Evolutionary conservation across 768 basidiomycete species (phyloP).

Genomic region (Hericium rajendrae): DNA sequence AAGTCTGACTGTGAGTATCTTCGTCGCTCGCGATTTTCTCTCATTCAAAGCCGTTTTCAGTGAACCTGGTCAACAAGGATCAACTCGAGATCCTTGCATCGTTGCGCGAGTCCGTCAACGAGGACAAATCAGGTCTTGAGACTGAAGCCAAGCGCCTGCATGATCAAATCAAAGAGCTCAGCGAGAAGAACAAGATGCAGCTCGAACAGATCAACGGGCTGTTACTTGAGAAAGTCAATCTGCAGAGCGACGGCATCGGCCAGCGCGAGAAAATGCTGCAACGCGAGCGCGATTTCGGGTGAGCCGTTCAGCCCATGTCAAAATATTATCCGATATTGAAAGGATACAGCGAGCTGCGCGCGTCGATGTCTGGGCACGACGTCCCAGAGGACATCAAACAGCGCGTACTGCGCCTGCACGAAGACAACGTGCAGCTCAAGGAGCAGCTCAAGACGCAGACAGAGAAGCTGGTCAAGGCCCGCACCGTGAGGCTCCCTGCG

Average conservation of each 20-base stretch:
- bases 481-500: conserved; percentile 36
- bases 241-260: conserved; percentile 86
- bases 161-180: conserved; percentile 58
- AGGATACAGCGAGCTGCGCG: conserved; percentile 56
- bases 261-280: conserved; percentile 82
- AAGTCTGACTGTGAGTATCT: conserved; percentile 69
- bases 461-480: conserved; percentile 76
- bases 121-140: conserved; percentile 74
- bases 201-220: conserved; percentile 79
- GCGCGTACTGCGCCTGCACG: conserved; percentile 64
- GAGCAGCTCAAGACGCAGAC: conserved; percentile 60
- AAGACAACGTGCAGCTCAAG: conserved; percentile 63
- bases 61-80: conserved; percentile 87
- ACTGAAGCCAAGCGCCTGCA: conserved; percentile 54
- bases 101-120: conserved; percentile 79
- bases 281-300: conserved; percentile 82
- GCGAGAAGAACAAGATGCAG: conserved; percentile 84
- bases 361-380: conserved; percentile 67
- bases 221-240: conserved; percentile 83
- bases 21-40: conserved; percentile 2
- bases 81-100: conserved; percentile 84
- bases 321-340: not conserved
- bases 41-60: conserved; percentile 29
- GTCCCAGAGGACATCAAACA: conserved; percentile 77
- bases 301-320: conserved; percentile 15